These are phyloP conservation scores for Gymnopus androsaceus DNA, from an alignment of 1,284 basidiomycete species.

Conservation along the genomic window DNA sequence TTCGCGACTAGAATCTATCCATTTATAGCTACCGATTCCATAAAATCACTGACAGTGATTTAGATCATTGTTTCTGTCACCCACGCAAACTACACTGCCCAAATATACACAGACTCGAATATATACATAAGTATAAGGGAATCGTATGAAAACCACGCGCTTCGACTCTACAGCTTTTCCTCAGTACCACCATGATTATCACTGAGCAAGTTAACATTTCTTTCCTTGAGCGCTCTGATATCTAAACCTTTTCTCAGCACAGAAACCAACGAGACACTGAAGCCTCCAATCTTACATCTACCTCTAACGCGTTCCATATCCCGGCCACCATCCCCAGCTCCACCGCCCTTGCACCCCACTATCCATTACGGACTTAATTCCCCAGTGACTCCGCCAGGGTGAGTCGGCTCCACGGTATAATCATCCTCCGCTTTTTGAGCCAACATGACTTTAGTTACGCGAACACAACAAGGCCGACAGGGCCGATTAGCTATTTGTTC, in stretches of 20 bases:
- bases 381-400: slow-evolving; percentile 30
- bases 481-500: slow-evolving; percentile 39
- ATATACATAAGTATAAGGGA: no score
- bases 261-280: slow-evolving; percentile 7
- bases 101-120: no score
- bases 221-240: neutral
- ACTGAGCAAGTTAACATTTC: neutral
- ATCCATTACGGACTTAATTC: slow-evolving; percentile 25
- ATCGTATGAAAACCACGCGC: no score
- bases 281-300: slow-evolving; percentile 9
- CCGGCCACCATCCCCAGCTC: slow-evolving; percentile 8
- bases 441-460: slow-evolving; percentile 26
- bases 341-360: slow-evolving; percentile 27
- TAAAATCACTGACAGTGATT: no score
- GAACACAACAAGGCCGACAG: slow-evolving; percentile 32
- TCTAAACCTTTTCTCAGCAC: neutral
- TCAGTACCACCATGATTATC: slow-evolving; percentile 6
- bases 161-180: no score
- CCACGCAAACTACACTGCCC: no score
- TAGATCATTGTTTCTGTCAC: no score
- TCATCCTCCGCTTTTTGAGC: neutral
- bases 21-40: no score
- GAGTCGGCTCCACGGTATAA: neutral
- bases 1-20: no score
- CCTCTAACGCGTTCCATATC: neutral